Conservation (phyloP, 352 stramenopile species). For the Pythium brassicae region DNA sequence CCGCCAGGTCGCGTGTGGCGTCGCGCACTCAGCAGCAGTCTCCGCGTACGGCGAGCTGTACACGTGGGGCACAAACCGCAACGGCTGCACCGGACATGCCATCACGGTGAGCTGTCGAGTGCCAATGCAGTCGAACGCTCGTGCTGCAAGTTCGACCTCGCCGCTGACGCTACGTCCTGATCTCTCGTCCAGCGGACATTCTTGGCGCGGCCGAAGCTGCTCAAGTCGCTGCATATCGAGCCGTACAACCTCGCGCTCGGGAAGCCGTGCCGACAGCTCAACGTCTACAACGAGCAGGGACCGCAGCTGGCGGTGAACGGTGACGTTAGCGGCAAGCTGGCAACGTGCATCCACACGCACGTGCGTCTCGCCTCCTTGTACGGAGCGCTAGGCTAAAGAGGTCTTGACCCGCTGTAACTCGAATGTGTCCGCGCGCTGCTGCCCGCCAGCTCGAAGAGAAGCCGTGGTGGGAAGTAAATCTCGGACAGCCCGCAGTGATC, state of each 20-base stretch:
- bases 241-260: constrained; percentile 87
- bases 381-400: no score
- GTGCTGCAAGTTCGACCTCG: neutral
- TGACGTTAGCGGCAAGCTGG: constrained; percentile 55
- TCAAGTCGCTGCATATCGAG: constrained; percentile 80
- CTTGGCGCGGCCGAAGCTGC: constrained; percentile 63
- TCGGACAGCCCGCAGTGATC: constrained; percentile 76
- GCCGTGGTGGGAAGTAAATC: constrained; percentile 92
- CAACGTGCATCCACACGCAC: constrained; percentile 87
- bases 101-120: constrained; percentile 1
- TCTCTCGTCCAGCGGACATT: constrained; percentile 47
- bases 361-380: constrained; percentile 16
- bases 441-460: constrained; percentile 84
- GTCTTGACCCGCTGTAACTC: neutral
- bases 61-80: constrained; percentile 89
- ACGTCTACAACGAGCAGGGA: constrained; percentile 87
- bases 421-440: no score
- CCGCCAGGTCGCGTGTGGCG: constrained; percentile 82
- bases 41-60: constrained; percentile 88
- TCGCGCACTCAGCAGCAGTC: constrained; percentile 87
- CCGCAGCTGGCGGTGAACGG: constrained; percentile 84
- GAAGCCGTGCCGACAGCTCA: constrained; percentile 79
- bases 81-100: constrained; percentile 87
- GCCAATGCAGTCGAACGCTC: neutral
- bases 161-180: neutral